Conservation (phyloP, 2,329 filamentous ascomycete species). For the Mycosphaerella arachidis region DNA sequence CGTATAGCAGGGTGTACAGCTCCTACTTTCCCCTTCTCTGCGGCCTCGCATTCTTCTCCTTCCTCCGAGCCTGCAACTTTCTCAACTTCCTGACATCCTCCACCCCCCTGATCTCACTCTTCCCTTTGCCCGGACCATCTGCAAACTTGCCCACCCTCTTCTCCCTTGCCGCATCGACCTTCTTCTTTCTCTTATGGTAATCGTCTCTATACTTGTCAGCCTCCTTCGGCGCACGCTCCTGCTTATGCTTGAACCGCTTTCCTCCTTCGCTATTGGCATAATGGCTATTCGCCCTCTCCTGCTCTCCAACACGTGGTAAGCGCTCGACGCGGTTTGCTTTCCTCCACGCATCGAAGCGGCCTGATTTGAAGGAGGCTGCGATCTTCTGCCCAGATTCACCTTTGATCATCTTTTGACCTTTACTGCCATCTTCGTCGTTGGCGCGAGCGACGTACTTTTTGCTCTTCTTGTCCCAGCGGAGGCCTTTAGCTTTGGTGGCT, state of each 20-base stretch:
- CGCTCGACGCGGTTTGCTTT: slow-evolving; percentile 75
- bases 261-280: slow-evolving; percentile 37
- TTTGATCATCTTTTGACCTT: slow-evolving; percentile 63
- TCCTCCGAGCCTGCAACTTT: slow-evolving; percentile 68
- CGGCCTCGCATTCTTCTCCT: slow-evolving; percentile 84
- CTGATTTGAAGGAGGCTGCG: slow-evolving; percentile 85
- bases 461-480: slow-evolving; percentile 96
- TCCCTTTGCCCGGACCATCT: slow-evolving; percentile 57
- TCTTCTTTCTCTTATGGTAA: slow-evolving; percentile 85
- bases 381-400: slow-evolving; percentile 96
- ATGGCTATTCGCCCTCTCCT: slow-evolving; percentile 50
- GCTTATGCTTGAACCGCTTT: slow-evolving; percentile 76
- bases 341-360: slow-evolving; percentile 89
- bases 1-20: too few species aligned
- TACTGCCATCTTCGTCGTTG: slow-evolving; percentile 92
- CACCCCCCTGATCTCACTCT: slow-evolving; percentile 73
- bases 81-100: slow-evolving; percentile 83
- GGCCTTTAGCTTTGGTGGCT: slow-evolving; percentile 63
- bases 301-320: slow-evolving; percentile 77
- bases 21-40: slow-evolving; percentile 8
- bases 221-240: slow-evolving; percentile 82
- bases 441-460: slow-evolving; percentile 89
- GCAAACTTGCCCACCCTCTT: slow-evolving; percentile 71
- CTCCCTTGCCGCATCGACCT: slow-evolving; percentile 80
- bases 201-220: slow-evolving; percentile 91